Conservation (phyloP, 768 basidiomycete genomes). For the Rhodotorula kratochvilovae region DNA sequence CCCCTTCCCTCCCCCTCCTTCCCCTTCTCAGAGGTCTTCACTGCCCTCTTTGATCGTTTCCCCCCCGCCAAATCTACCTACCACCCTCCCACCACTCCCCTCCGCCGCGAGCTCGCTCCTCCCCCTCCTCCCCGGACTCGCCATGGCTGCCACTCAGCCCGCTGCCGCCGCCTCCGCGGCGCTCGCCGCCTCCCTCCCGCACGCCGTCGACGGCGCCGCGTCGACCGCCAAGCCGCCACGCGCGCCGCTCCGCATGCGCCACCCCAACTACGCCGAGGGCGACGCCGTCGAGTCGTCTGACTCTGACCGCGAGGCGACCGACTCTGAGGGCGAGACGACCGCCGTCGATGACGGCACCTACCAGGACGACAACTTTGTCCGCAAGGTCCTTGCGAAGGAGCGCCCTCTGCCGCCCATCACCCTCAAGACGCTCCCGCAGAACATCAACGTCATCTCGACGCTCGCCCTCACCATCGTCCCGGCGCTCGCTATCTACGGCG, state of each 20-base stretch:
- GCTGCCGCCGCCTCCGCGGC: neutral
- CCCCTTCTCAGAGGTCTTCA: neutral
- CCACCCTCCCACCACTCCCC: neutral
- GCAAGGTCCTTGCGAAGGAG: slow-evolving; percentile 49
- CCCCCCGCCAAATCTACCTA: neutral
- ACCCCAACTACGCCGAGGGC: slow-evolving; percentile 20
- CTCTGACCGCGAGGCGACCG: slow-evolving; percentile 22
- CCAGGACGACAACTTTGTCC: slow-evolving; percentile 47
- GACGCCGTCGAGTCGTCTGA: slow-evolving; percentile 2
- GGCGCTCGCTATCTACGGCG: slow-evolving; percentile 66
- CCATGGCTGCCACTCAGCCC: neutral
- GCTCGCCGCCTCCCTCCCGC: slow-evolving; percentile 10
- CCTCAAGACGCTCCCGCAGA: slow-evolving; percentile 45
- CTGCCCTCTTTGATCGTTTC: neutral
- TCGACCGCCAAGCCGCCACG: neutral
- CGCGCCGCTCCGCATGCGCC: slow-evolving; percentile 31
- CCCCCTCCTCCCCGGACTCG: neutral
- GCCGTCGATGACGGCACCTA: slow-evolving; percentile 31
- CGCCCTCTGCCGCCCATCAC: slow-evolving; percentile 52
- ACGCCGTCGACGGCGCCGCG: slow-evolving; percentile 13
- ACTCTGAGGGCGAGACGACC: slow-evolving; percentile 38
- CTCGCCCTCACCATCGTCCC: slow-evolving; percentile 62
- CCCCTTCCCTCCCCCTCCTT: neutral
- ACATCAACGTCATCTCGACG: slow-evolving; percentile 49
- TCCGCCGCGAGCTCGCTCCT: neutral